Conservation (phyloP, 2,329 filamentous ascomycete species). For the Colletotrichum sp. region DNA sequence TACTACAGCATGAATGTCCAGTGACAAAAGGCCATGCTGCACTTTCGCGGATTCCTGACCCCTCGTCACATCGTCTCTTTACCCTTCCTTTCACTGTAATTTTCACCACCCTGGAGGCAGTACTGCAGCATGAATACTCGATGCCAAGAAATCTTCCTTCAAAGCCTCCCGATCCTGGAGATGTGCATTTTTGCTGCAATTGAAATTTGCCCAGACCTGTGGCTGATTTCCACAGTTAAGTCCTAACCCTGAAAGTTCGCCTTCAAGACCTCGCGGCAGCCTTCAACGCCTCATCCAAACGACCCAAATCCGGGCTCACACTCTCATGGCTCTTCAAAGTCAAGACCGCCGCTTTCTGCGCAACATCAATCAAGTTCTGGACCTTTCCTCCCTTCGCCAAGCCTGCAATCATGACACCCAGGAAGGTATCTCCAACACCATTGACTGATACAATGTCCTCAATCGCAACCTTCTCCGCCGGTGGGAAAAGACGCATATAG, state of each 20-base stretch:
- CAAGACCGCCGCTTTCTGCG: conserved; percentile 80
- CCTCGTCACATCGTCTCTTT: background rate
- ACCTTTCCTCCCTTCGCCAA: conserved; percentile 65
- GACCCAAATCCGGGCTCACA: conserved; percentile 66
- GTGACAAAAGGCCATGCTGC: too few species aligned
- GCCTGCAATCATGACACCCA: conserved; percentile 83
- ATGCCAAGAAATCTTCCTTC: too few species aligned
- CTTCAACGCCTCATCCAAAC: conserved; percentile 45
- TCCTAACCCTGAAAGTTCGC: accelerated
- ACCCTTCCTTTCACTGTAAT: background rate
- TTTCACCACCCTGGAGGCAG: background rate
- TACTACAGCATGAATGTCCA: too few species aligned
- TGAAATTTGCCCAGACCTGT: too few species aligned
- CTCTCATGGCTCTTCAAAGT: conserved; percentile 78
- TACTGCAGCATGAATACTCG: background rate
- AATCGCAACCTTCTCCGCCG: conserved; percentile 62
- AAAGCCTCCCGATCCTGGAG: too few species aligned
- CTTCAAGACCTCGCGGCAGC: conserved; percentile 21
- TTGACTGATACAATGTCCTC: conserved; percentile 86
- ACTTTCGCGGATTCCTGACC: background rate
- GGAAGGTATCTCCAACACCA: conserved; percentile 91
- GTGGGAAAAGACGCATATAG: conserved; percentile 78
- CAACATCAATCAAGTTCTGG: conserved; percentile 73
- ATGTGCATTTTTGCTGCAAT: too few species aligned
- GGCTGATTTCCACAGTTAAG: too few species aligned